phyloP scores from a whole-genome alignment of 2,329 filamentous ascomycete genomes.

The Diaporthe citrichinensis region DNA sequence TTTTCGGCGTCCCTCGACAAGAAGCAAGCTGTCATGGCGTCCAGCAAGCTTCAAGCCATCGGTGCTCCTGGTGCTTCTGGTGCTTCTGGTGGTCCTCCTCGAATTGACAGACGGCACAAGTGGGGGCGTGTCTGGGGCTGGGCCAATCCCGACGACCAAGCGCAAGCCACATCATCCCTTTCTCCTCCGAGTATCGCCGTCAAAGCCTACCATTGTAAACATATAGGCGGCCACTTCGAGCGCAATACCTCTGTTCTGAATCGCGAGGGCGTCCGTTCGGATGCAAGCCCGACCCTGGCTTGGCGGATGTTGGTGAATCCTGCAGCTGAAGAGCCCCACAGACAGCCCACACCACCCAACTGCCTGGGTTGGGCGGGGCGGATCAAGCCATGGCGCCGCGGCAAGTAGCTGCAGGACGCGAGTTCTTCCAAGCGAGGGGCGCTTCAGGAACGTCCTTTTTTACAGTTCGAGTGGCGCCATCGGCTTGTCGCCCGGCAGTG shows the following conservation, averaged over 20 bases:
- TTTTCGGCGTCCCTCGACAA: slow-evolving; percentile 3
- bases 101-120: neutral
- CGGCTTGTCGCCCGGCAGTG: neutral
- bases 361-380: slow-evolving; percentile 35
- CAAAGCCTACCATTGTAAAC: neutral
- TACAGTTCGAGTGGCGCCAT: slow-evolving; percentile 12
- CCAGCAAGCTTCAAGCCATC: neutral
- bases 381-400: slow-evolving; percentile 11
- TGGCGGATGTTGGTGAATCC: slow-evolving; percentile 21
- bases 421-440: slow-evolving; percentile 28
- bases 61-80: too few relatives aligned
- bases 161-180: slow-evolving; percentile 9
- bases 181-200: neutral
- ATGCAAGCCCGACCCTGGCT: slow-evolving; percentile 21
- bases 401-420: slow-evolving; percentile 9
- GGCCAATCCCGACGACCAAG: slow-evolving; percentile 5
- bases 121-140: neutral
- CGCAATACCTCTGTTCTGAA: neutral
- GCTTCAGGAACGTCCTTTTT: neutral
- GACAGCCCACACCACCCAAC: slow-evolving; percentile 31
- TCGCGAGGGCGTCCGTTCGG: slow-evolving; percentile 3
- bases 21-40: slow-evolving; percentile 2
- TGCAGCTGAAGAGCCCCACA: slow-evolving; percentile 9
- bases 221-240: neutral
- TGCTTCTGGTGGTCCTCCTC: neutral